Conservation (phyloP, 2,329 filamentous ascomycete species). For the Akanthomyces muscarius region DNA sequence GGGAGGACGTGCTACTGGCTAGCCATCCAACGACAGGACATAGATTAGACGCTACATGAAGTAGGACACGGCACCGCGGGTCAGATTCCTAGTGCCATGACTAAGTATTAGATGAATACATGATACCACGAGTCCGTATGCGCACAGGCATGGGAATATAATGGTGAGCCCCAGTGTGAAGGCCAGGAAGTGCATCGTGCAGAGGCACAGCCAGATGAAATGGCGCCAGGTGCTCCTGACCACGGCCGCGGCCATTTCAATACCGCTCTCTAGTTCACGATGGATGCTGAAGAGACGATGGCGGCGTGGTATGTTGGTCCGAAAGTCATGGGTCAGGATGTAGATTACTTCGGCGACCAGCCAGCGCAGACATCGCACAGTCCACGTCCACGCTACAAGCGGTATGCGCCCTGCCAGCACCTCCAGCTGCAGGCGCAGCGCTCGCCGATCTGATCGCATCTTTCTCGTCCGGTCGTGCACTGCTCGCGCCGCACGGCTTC, state of each 20-base stretch:
- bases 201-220: slow-evolving; percentile 4
- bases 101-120: slow-evolving; percentile 2
- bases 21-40: neutral
- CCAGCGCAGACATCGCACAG: too few species aligned
- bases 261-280: neutral
- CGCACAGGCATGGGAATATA: neutral
- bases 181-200: neutral
- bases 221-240: neutral
- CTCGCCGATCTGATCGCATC: too few species aligned
- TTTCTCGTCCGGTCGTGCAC: too few species aligned
- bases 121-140: slow-evolving; percentile 5
- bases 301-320: neutral
- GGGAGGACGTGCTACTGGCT: neutral
- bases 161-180: slow-evolving; percentile 12
- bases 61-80: neutral
- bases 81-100: neutral
- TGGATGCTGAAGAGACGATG: neutral
- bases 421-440: too few species aligned
- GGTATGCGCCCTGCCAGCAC: too few species aligned
- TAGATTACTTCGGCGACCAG: too few species aligned
- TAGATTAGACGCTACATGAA: neutral
- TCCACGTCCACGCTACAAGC: too few species aligned
- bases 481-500: too few species aligned
- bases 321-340: too few species aligned
- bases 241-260: neutral